Percentiles rank a stretch among this genome's conserved stretches.
These are phyloP conservation scores for Trichoderma aggressivum DNA, from an alignment of 2,329 filamentous ascomycete species.

Conservation along the genomic window DNA sequence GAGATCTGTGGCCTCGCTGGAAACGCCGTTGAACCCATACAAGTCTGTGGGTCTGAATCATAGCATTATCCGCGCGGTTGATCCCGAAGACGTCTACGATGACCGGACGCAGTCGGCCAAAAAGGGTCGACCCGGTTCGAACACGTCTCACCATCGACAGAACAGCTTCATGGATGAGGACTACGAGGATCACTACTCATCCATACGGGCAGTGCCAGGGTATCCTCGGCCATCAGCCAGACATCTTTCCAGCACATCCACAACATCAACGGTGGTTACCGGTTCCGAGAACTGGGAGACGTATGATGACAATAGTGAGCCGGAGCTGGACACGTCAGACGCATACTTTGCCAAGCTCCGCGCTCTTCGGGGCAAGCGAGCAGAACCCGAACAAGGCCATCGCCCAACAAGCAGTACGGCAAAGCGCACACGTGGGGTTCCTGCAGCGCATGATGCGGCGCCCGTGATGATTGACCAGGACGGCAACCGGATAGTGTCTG, in stretches of 20 bases:
- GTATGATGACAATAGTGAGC: conserved; percentile 79
- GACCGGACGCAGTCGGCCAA: conserved; percentile 46
- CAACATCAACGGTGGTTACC: conserved; percentile 70
- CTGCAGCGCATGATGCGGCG: conserved; percentile 48
- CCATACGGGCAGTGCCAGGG: conserved; percentile 37
- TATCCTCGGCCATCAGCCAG: conserved; percentile 49
- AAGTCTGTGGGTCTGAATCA: conserved; percentile 47
- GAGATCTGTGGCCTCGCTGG: conserved; percentile 48
- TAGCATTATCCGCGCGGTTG: conserved; percentile 57
- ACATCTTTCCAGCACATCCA: conserved; percentile 64
- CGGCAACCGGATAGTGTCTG: conserved; percentile 60
- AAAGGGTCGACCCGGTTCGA: conserved; percentile 41
- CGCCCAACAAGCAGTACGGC: conserved; percentile 41
- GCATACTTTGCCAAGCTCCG: conserved; percentile 77
- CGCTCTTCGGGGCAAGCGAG: conserved; percentile 63
- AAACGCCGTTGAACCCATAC: conserved; percentile 49
- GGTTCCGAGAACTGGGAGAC: conserved; percentile 98
- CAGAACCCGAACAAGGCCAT: conserved; percentile 48
- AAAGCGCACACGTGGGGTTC: conserved; percentile 55
- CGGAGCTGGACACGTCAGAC: conserved; percentile 71
- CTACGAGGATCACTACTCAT: conserved; percentile 38
- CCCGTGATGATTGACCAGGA: conserved; percentile 53
- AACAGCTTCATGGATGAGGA: conserved; percentile 29
- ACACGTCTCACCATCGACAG: conserved; percentile 33
- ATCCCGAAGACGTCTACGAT: conserved; percentile 84